phyloP scores from a whole-genome alignment of 441 rosid genomes.

The Pelargonium myrrhifolium region DNA sequence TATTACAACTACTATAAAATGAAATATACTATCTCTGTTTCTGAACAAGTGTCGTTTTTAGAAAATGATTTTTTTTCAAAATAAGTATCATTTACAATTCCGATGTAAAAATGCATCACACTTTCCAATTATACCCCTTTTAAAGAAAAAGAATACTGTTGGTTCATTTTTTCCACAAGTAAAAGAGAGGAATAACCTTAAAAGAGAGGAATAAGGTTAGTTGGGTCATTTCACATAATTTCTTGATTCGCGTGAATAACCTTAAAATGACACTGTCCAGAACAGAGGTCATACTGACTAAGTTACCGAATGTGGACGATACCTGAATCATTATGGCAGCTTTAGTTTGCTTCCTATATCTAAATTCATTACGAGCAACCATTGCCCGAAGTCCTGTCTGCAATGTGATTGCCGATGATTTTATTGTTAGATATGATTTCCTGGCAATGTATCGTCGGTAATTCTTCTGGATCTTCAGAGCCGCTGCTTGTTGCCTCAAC shows the following conservation, averaged over 20 bases:
- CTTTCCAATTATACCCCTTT: too few relatives aligned
- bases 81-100: too few relatives aligned
- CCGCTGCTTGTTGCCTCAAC: conserved; percentile 49
- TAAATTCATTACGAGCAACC: conserved; percentile 57
- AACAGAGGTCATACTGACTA: conserved; percentile 9
- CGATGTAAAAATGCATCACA: too few relatives aligned
- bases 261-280: neutral
- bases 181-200: too few relatives aligned
- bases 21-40: neutral
- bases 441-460: conserved; percentile 38
- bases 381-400: conserved; percentile 58
- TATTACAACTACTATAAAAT: neutral
- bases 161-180: too few relatives aligned
- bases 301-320: neutral
- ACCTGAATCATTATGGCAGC: conserved; percentile 58
- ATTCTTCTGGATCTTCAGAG: conserved; percentile 53
- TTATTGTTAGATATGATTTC: conserved; percentile 33
- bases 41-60: too few relatives aligned
- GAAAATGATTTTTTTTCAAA: too few relatives aligned
- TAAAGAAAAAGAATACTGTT: too few relatives aligned
- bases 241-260: too few relatives aligned
- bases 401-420: conserved; percentile 43
- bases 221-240: too few relatives aligned
- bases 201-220: too few relatives aligned
- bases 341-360: conserved; percentile 47